Evolutionary conservation across 805 yeast genomes (phyloP).

Genomic region (Clavispora vitiphila): DNA sequence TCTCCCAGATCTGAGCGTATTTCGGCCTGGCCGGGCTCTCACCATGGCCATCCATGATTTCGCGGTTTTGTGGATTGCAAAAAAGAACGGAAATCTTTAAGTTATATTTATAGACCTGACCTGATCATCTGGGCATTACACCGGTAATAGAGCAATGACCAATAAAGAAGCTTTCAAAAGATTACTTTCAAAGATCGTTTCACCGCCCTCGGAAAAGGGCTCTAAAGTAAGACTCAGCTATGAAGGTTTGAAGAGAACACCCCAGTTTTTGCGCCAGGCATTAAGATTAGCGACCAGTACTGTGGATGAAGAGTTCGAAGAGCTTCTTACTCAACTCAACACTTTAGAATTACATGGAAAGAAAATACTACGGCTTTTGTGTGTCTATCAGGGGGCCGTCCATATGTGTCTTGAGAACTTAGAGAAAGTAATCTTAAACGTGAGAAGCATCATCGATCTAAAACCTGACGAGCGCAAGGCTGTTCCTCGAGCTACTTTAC

Average conservation of each 20-base stretch:
- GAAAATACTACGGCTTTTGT: conserved; percentile 14
- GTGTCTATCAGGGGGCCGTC: conserved; percentile 1
- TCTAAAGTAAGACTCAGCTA: not conserved
- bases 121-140: too few species aligned
- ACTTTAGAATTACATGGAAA: conserved; percentile 14
- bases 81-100: not conserved
- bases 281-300: conserved; percentile 11
- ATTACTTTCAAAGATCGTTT: not conserved
- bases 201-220: not conserved
- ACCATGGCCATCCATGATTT: conserved; percentile 56
- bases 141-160: not conserved
- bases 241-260: conserved; percentile 1
- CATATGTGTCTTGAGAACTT: conserved; percentile 14
- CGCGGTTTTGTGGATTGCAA: conserved; percentile 1
- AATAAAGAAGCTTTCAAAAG: not conserved
- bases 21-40: conserved; percentile 63
- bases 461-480: not conserved
- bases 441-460: not conserved
- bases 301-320: conserved; percentile 30
- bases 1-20: conserved; percentile 36
- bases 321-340: not conserved
- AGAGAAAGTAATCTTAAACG: conserved; percentile 12
- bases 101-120: not conserved
- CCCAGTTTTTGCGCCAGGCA: conserved; percentile 1
- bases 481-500: not conserved